These are phyloP conservation scores for Beauveria sp. DNA, from an alignment of 2,329 filamentous ascomycete genomes.

Conservation along the genomic window DNA sequence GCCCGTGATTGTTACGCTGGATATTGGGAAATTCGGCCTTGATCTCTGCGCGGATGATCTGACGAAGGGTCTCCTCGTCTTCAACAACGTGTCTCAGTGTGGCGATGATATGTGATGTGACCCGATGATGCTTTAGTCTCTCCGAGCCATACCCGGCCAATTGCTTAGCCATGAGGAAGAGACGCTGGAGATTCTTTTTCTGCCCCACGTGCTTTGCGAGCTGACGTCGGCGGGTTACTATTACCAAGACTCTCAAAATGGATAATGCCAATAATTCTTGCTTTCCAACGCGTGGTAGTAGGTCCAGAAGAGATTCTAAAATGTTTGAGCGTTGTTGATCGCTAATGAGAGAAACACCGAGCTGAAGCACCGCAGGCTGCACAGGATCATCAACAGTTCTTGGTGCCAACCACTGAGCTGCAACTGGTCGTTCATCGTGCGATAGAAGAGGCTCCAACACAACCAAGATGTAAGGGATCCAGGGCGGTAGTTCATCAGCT, in stretches of 20 bases:
- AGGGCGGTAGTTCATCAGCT: constrained; percentile 74
- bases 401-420: constrained; percentile 62
- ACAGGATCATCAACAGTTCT: constrained; percentile 40
- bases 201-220: constrained; percentile 73
- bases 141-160: constrained; percentile 71
- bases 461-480: constrained; percentile 84
- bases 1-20: constrained; percentile 40
- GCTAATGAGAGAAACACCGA: constrained; percentile 47
- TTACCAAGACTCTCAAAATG: constrained; percentile 73
- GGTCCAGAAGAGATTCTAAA: constrained; percentile 69
- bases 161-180: constrained; percentile 95
- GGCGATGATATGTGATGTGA: constrained; percentile 63
- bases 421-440: constrained; percentile 74
- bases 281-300: constrained; percentile 81
- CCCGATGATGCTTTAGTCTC: constrained; percentile 52
- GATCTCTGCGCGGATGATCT: constrained; percentile 89
- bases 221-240: constrained; percentile 71
- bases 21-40: constrained; percentile 62
- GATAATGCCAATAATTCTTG: constrained; percentile 79
- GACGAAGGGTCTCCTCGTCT: constrained; percentile 82
- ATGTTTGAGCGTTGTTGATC: constrained; percentile 61
- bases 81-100: constrained; percentile 90
- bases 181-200: constrained; percentile 78
- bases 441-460: constrained; percentile 87
- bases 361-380: constrained; percentile 52